Evolutionary conservation across 2,329 filamentous ascomycete species (phyloP).

Genomic region (Diplodia sapinea): DNA sequence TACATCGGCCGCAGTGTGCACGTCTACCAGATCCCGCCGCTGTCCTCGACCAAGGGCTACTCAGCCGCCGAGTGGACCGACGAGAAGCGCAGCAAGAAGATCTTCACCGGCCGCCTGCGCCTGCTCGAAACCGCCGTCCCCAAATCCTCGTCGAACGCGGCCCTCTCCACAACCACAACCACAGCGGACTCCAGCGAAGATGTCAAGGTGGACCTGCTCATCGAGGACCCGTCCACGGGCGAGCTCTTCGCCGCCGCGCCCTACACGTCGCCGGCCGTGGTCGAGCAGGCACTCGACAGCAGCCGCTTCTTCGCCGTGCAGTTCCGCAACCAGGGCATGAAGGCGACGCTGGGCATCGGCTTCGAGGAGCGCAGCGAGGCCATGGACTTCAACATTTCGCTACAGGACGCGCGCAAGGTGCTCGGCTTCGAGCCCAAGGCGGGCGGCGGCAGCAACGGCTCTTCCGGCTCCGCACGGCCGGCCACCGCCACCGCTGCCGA

Average conservation of each 20-base stretch:
- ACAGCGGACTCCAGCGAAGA: conserved; percentile 51
- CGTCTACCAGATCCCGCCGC: conserved; percentile 85
- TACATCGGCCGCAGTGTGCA: conserved; percentile 77
- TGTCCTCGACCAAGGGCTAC: conserved; percentile 79
- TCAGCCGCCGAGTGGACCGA: conserved; percentile 77
- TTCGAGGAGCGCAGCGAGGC: conserved; percentile 87
- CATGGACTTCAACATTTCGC: conserved; percentile 80
- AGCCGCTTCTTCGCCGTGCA: conserved; percentile 83
- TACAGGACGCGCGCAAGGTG: conserved; percentile 78
- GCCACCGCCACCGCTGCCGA: conserved; percentile 48
- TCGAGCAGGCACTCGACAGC: conserved; percentile 80
- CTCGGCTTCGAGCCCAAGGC: conserved; percentile 61
- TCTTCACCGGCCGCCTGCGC: conserved; percentile 84
- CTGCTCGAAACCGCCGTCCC: conserved; percentile 74
- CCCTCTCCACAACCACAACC: conserved; percentile 33
- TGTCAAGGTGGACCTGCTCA: conserved; percentile 75
- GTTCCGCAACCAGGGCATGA: conserved; percentile 76
- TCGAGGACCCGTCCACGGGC: conserved; percentile 75
- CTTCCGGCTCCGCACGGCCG: neutral
- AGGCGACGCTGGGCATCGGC: conserved; percentile 81
- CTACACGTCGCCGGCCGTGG: conserved; percentile 68
- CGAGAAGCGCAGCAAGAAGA: conserved; percentile 69
- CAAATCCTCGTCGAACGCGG: conserved; percentile 34
- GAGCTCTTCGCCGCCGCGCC: conserved; percentile 84
- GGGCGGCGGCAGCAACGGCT: conserved; percentile 26